Conservation (phyloP, 2,329 filamentous ascomycete genomes). For the Aspergillus ochraceus region DNA sequence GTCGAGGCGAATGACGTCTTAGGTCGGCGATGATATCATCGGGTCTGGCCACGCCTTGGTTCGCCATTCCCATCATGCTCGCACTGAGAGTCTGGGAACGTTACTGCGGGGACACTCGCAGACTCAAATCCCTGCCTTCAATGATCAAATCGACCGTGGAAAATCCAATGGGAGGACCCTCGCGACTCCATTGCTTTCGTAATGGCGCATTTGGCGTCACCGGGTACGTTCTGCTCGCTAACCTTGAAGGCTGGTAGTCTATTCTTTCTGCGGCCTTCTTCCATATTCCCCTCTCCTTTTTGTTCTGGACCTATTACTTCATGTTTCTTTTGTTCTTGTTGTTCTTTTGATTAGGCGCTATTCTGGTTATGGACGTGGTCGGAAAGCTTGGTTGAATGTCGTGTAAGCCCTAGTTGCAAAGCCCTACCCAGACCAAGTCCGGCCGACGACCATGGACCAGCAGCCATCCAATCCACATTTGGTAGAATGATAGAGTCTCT, state of each 20-base stretch:
- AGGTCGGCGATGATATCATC: neutral
- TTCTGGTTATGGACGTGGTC: neutral
- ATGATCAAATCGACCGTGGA: neutral
- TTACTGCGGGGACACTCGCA: neutral
- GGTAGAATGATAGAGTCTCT: too few species aligned
- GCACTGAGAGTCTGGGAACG: neutral
- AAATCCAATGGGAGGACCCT: neutral
- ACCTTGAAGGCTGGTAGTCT: neutral
- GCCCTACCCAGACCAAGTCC: neutral
- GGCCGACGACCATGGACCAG: neutral
- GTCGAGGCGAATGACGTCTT: neutral
- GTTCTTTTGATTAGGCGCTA: neutral
- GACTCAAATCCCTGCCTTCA: neutral
- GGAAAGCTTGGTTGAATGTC: neutral
- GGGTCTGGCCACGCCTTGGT: neutral
- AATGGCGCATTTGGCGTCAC: neutral
- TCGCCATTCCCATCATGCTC: neutral
- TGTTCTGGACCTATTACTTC: neutral
- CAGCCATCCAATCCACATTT: neutral
- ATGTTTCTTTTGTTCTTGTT: neutral
- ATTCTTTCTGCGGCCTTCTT: neutral
- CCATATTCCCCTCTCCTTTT: neutral
- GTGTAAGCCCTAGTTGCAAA: neutral
- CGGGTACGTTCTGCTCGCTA: neutral
- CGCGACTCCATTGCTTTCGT: neutral